Conservation (phyloP, 805 yeast species). For the Candida patagonica region DNA sequence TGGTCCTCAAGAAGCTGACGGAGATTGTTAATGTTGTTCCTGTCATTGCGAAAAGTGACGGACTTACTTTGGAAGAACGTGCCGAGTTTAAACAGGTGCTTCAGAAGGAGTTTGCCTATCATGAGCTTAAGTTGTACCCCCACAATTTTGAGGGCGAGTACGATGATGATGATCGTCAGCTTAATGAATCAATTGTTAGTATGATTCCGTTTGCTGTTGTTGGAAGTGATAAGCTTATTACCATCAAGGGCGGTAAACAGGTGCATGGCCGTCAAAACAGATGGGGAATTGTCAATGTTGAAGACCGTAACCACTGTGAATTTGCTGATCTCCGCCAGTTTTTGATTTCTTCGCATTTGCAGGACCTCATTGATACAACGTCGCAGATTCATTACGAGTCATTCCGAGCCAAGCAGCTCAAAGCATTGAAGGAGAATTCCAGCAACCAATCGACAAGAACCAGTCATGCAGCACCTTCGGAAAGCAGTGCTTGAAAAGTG, state of each 20-base stretch:
- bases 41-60: slow-evolving; percentile 87
- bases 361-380: slow-evolving; percentile 91
- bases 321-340: slow-evolving; percentile 90
- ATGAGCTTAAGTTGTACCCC: slow-evolving; percentile 76
- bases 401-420: slow-evolving; percentile 87
- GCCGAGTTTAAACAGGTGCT: slow-evolving; percentile 59
- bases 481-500: too few species aligned
- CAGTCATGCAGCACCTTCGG: too few species aligned
- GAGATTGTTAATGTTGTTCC: slow-evolving; percentile 94
- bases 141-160: slow-evolving; percentile 44
- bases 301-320: slow-evolving; percentile 92
- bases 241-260: slow-evolving; percentile 64
- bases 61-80: slow-evolving; percentile 81
- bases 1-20: slow-evolving; percentile 70
- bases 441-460: too few species aligned
- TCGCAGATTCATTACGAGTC: slow-evolving; percentile 80
- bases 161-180: slow-evolving; percentile 28
- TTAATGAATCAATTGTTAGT: slow-evolving; percentile 25
- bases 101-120: slow-evolving; percentile 61
- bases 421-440: slow-evolving; percentile 68
- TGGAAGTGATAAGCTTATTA: slow-evolving; percentile 75
- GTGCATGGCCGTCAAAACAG: slow-evolving; percentile 87
- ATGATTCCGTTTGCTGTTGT: slow-evolving; percentile 84
- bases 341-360: slow-evolving; percentile 89
- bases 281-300: slow-evolving; percentile 91